phyloP scores from a whole-genome alignment of 164 flowering plant species.

The Chimonanthus praecox region DNA sequence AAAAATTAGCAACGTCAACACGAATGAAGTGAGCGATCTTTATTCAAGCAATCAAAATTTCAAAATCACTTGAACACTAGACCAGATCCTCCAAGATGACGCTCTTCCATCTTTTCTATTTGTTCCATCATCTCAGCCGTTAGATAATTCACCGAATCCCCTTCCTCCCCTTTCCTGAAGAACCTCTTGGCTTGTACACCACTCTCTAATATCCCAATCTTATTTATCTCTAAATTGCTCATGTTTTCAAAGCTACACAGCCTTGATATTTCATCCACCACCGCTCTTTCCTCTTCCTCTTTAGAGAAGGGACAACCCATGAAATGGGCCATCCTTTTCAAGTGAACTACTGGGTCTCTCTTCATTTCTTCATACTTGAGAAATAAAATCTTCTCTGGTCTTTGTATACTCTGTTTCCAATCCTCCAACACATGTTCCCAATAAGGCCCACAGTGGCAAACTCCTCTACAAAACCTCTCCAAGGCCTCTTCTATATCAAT shows the following conservation, averaged over 20 bases:
- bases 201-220: not conserved
- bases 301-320: not conserved
- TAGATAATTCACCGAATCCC: conserved; percentile 4
- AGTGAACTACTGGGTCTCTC: not conserved
- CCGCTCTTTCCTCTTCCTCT: not conserved
- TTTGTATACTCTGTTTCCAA: not conserved
- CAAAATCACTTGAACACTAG: no score
- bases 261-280: not conserved
- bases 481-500: not conserved
- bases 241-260: not conserved
- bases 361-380: not conserved
- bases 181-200: not conserved
- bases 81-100: no score
- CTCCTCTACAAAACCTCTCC: not conserved
- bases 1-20: no score
- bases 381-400: not conserved
- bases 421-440: not conserved
- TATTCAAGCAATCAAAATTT: no score
- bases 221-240: not conserved
- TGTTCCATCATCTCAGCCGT: not conserved
- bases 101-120: no score
- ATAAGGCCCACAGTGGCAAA: not conserved
- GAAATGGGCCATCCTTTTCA: not conserved
- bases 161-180: conserved; percentile 2
- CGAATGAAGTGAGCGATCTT: no score